Conservation (phyloP, 495 filamentous ascomycete species). For the Polyplosphaeria fusca region DNA sequence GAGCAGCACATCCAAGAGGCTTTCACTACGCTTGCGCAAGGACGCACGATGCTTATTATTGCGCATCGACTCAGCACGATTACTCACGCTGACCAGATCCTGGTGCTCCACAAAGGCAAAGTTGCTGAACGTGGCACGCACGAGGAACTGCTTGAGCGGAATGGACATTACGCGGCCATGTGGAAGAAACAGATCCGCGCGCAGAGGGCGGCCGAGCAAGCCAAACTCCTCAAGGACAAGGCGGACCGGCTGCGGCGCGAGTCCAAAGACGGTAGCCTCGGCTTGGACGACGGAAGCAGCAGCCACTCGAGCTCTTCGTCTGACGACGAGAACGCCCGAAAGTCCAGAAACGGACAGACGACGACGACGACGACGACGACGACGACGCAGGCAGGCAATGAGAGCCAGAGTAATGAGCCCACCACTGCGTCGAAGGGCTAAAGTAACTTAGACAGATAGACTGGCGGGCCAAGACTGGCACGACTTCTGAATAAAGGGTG, state of each 20-base stretch:
- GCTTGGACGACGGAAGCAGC: constrained; percentile 22
- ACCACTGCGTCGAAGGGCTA: too few relatives aligned
- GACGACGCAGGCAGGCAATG: too few relatives aligned
- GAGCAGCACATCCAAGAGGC: constrained; percentile 94
- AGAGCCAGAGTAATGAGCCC: too few relatives aligned
- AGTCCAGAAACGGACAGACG: constrained; percentile 8
- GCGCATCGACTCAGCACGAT: constrained; percentile 93
- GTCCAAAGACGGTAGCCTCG: constrained; percentile 27
- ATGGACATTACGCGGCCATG: constrained; percentile 85
- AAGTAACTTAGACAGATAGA: too few relatives aligned
- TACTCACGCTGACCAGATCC: constrained; percentile 88
- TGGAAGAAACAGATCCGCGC: constrained; percentile 94
- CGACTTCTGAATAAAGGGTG: too few relatives aligned
- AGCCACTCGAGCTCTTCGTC: constrained; percentile 29
- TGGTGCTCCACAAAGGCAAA: constrained; percentile 81
- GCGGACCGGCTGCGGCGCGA: constrained; percentile 54
- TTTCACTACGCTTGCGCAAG: constrained; percentile 71
- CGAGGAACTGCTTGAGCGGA: constrained; percentile 70
- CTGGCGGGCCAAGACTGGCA: too few relatives aligned
- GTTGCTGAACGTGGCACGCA: constrained; percentile 87
- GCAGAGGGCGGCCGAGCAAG: constrained; percentile 76
- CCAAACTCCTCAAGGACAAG: constrained; percentile 53
- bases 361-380: too few relatives aligned
- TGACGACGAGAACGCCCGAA: constrained; percentile 36
- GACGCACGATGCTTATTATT: constrained; percentile 81